Evolutionary conservation across 345 rosid species (phyloP).

Genomic region (Adansonia digitata): DNA sequence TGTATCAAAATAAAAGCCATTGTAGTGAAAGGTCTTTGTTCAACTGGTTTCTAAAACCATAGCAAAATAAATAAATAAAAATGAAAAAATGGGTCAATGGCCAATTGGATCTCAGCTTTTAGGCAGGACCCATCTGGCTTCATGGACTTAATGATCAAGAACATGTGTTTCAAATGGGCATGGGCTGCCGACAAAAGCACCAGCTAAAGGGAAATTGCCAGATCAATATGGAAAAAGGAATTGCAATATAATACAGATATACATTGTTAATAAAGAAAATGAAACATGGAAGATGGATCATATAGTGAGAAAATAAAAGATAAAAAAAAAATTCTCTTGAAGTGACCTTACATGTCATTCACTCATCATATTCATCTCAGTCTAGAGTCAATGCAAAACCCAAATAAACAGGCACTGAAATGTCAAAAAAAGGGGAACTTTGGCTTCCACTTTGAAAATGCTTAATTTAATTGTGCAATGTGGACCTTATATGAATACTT

Average conservation of each 20-base stretch:
- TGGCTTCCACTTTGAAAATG: conserved; percentile 29
- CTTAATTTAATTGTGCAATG: neutral
- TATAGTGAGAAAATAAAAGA: neutral
- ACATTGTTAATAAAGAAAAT: neutral
- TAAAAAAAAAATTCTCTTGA: neutral
- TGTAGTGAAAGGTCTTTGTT: conserved; percentile 15
- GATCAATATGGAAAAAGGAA: neutral
- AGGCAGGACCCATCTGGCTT: conserved; percentile 18
- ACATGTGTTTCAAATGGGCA: conserved; percentile 6
- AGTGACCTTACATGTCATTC: conserved; percentile 25
- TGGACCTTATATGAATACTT: conserved; percentile 13
- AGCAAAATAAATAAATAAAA: too few relatives aligned
- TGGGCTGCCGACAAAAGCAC: conserved; percentile 10
- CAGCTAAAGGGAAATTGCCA: neutral
- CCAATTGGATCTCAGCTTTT: conserved; percentile 14
- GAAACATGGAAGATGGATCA: neutral
- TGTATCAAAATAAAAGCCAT: too few relatives aligned
- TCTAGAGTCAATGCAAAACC: conserved; percentile 45
- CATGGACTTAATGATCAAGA: conserved; percentile 25
- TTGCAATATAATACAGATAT: neutral
- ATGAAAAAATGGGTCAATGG: conserved; percentile 1
- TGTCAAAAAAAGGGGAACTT: conserved; percentile 14
- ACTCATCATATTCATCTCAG: neutral
- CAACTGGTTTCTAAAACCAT: conserved; percentile 19
- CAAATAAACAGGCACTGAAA: conserved; percentile 9